Evolutionary conservation across 192 early-diverging fungal genomes (phyloP), one percentile per base, ranked within the genome.

Genomic region (Radiomyces spectabilis): DNA sequence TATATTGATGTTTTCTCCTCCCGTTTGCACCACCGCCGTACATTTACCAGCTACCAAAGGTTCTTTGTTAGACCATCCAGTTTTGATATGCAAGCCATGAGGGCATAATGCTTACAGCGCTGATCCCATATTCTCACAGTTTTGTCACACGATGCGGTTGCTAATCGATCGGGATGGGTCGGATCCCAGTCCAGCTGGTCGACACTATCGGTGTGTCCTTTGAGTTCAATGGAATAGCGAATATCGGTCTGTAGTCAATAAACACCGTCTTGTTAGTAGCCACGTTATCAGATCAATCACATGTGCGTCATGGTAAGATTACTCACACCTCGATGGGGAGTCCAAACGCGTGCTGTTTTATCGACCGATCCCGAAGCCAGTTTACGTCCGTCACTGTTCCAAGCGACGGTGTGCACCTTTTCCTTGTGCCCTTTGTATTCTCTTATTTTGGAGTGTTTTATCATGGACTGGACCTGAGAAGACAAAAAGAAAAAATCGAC

Each of bases 1-100:
- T 24, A 91, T 78, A 63, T 92, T 92, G 64, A 92, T 91, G 64
- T 90, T 90, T 59, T 92, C 87, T 3, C 90, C 90, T 2, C 52
- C 66, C 3, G 90, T 92, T 25, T 71, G 55, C 4, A 89, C 71
- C 18, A 72, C 68, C 10, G 75, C 73, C 2, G 69, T 78, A 49
- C 79, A 76, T 40, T 79, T 77, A 6, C 69, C 71, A 19, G 84
- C 73, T 76, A 32, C 10, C 19, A 34, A 32, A n/a, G n/a, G n/a
- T n/a, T n/a, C n/a, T n/a, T 1, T 21, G 6, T 29, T 10, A 10
- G 41, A 47, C 35, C 16, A 44, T 50, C 32, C 22, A 18, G 24
- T 26, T 30, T n/a, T 30, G 13, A 5, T 10, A 26, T 18, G 32
- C 5, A 30, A 0, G n/a, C 18, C 4, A n/a, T n/a, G n/a, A n/a